Base-by-base conservation (phyloP, 768 basidiomycete genomes). In the Leccinum subgranulosum region DNA sequence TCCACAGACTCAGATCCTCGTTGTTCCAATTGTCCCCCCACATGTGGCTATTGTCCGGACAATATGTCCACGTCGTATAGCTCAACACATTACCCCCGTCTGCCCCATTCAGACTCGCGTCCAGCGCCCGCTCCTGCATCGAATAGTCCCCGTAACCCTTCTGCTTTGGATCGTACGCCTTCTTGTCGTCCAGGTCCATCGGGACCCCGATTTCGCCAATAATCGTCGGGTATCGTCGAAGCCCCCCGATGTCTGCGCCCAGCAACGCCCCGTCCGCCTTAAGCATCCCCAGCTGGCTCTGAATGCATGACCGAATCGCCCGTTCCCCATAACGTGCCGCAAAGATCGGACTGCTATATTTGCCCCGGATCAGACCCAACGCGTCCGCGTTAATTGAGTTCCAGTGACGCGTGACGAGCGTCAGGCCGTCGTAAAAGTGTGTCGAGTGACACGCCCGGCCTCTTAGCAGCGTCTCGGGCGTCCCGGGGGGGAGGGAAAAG, bases 11-110 rank as follows among this genome's bases (percentile, higher is more conserved):
- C 57, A 98, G 71, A 74, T 98, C 96, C 75, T 99, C 96, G 74
- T 91, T 84, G 70, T 98, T 95, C 96, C 95, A 99, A 1, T 87
- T 87, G 73, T 99, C 96, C 14, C 96, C 94, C 92, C 91, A 97
- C 67, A 83, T 76, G 67, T 98, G 92, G 25, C 78, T 79, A 66
- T 86, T 87, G 64, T 96, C 90, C 0, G 89, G 77, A 58, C 88
- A 88, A 69, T 95, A 97, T 33, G 86, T 90, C 94, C 94, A 97
- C 9, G 92, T 75, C 48, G 93, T 94, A 71, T 84, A 96, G 64
- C 80, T 92, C 57, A 95, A 71, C 34, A 72, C 80, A 62, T 92
- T 92, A 10, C 73, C 68, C 0, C 92, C 94, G 69, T 97, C 94
- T 23, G 83, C 79, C 6, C 81, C 89, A 61, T 89, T 88, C 66